A percentile compares a stretch with the other conserved stretches of the same genome.
Conservation (phyloP, 768 basidiomycete species). For the Auricularia auricula-judae region DNA sequence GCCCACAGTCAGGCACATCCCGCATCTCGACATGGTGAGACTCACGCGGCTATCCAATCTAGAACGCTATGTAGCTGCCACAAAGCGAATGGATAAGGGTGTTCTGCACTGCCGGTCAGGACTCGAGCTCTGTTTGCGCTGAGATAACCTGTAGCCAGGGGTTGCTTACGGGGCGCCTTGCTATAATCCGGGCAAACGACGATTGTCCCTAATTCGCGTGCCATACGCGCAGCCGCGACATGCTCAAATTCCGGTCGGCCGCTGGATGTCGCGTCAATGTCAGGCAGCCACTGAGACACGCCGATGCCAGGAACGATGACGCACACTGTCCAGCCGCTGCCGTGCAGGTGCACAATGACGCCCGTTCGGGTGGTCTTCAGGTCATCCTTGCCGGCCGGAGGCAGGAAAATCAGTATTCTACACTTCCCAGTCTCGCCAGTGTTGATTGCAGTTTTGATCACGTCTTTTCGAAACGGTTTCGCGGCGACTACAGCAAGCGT, state of each 20-base stretch:
- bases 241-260: slow-evolving; percentile 9
- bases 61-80: slow-evolving; percentile 5
- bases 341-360: slow-evolving; percentile 8
- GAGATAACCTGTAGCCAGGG: background rate
- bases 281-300: background rate
- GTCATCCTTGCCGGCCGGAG: background rate
- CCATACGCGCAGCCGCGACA: slow-evolving; percentile 6
- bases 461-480: background rate
- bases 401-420: background rate
- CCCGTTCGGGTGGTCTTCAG: background rate
- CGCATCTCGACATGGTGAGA: background rate
- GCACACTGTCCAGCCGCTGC: slow-evolving; percentile 12
- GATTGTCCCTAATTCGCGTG: slow-evolving; percentile 7
- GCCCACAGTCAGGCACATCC: background rate
- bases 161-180: slow-evolving; percentile 7
- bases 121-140: no score
- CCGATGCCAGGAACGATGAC: background rate
- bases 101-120: background rate
- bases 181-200: slow-evolving; percentile 11
- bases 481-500: background rate
- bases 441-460: background rate
- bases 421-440: background rate
- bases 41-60: slow-evolving; percentile 6
- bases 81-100: slow-evolving; percentile 9
- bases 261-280: background rate